Percentiles rank a stretch among this genome's conserved stretches.
These are phyloP conservation scores for Penicillium sp. DNA, from an alignment of 2,329 filamentous ascomycete species.

Conservation along the genomic window DNA sequence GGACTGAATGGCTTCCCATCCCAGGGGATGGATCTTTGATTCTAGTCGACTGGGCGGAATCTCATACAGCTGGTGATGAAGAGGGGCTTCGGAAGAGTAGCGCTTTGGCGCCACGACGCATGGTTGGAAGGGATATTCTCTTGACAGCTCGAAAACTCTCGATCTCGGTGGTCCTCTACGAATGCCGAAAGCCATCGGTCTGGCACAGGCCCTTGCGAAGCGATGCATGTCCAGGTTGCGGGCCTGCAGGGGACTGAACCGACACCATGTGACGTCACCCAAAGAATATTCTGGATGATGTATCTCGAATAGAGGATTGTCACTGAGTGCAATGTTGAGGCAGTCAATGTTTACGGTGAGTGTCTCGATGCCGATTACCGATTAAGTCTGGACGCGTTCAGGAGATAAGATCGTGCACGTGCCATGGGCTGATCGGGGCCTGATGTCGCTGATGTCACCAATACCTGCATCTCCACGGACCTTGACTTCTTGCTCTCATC, in stretches of 20 bases:
- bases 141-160: neutral
- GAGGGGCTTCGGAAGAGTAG: conserved; percentile 3
- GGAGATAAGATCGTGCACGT: conserved; percentile 1
- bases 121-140: neutral
- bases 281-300: neutral
- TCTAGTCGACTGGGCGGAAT: conserved; percentile 9
- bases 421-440: neutral
- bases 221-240: neutral
- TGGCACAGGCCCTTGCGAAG: neutral
- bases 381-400: neutral
- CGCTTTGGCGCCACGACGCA: neutral
- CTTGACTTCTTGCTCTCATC: neutral
- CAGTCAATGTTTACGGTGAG: neutral
- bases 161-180: neutral
- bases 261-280: neutral
- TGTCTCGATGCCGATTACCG: neutral
- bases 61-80: neutral
- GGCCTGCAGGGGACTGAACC: neutral
- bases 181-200: neutral
- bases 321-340: neutral
- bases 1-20: conserved; percentile 15
- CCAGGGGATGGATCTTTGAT: conserved; percentile 12
- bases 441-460: neutral
- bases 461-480: neutral
- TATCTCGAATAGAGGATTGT: neutral